Percentiles rank a stretch among this genome's conserved stretches.
These are phyloP conservation scores for Spraguea lophii DNA, from an alignment of 371 early-diverging fungal genomes.

Conservation along the genomic window DNA sequence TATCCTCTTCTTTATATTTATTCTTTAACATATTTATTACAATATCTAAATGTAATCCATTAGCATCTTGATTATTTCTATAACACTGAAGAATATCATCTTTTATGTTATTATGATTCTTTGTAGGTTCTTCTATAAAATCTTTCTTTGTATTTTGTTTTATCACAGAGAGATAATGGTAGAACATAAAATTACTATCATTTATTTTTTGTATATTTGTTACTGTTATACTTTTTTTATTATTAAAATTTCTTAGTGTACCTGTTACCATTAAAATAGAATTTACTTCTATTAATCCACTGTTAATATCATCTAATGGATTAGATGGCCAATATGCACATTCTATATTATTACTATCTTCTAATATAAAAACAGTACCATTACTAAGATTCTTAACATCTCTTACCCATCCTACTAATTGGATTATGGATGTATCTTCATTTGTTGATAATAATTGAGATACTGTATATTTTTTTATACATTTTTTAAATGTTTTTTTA, in stretches of 20 bases:
- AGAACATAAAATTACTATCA: constrained; percentile 21
- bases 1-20: constrained; percentile 20
- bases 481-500: no score
- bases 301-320: constrained; percentile 11
- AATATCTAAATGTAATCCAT: constrained; percentile 27
- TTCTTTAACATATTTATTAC: constrained; percentile 28
- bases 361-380: constrained; percentile 25
- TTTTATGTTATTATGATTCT: constrained; percentile 8
- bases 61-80: constrained; percentile 32
- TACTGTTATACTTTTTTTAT: constrained; percentile 17
- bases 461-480: no score
- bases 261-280: constrained; percentile 20
- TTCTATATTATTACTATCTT: constrained; percentile 27
- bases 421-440: no score
- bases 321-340: constrained; percentile 32
- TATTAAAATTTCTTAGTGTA: constrained; percentile 17
- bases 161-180: constrained; percentile 15
- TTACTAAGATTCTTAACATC: constrained; percentile 4
- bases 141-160: constrained; percentile 21
- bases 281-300: constrained; percentile 10
- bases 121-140: not conserved
- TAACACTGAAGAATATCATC: constrained; percentile 27
- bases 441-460: no score
- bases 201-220: constrained; percentile 11
- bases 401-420: constrained; percentile 21